Evolutionary conservation across 108 stramenopile species (phyloP).

Genomic region (Craspedostauros australis): DNA sequence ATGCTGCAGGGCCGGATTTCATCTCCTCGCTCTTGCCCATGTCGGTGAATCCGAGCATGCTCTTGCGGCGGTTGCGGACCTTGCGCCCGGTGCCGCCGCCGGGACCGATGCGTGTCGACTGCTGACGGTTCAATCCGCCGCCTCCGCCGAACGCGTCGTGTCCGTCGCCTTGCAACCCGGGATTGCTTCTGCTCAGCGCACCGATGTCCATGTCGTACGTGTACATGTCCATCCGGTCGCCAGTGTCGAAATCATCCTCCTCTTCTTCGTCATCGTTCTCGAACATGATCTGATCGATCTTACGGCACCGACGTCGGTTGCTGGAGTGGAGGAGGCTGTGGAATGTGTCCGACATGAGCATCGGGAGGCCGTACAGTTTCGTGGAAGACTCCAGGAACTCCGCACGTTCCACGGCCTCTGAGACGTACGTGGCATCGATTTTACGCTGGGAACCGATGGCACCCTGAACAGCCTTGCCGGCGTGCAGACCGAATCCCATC

Average conservation of each 20-base stretch:
- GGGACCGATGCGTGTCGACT: background rate
- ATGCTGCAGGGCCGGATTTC: background rate
- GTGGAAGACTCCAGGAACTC: conserved; percentile 88
- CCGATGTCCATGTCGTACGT: conserved; percentile 82
- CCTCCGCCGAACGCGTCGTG: conserved; percentile 1
- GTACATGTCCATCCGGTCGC: conserved; percentile 58
- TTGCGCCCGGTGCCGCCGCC: background rate
- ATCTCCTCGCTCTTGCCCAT: conserved; percentile 8
- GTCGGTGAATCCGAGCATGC: background rate
- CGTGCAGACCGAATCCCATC: conserved; percentile 91
- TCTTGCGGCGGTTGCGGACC: conserved; percentile 3
- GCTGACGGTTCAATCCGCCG: background rate
- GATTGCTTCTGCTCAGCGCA: conserved; percentile 44
- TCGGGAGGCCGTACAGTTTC: conserved; percentile 75
- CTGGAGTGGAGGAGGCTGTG: conserved; percentile 55
- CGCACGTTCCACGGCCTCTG: conserved; percentile 81
- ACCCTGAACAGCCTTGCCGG: conserved; percentile 95
- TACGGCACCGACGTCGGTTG: conserved; percentile 67
- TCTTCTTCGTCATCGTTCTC: conserved; percentile 46
- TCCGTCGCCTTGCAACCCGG: background rate
- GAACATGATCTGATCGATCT: conserved; percentile 68
- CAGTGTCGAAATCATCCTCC: conserved; percentile 24
- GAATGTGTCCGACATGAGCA: conserved; percentile 88
- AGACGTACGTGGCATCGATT: conserved; percentile 93
- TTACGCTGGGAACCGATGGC: conserved; percentile 91